A percentile compares a stretch with the other conserved stretches of the same genome.
These are phyloP conservation scores for Apiospora rasikravindrae DNA, from an alignment of 2,329 filamentous ascomycete genomes.

Conservation along the genomic window DNA sequence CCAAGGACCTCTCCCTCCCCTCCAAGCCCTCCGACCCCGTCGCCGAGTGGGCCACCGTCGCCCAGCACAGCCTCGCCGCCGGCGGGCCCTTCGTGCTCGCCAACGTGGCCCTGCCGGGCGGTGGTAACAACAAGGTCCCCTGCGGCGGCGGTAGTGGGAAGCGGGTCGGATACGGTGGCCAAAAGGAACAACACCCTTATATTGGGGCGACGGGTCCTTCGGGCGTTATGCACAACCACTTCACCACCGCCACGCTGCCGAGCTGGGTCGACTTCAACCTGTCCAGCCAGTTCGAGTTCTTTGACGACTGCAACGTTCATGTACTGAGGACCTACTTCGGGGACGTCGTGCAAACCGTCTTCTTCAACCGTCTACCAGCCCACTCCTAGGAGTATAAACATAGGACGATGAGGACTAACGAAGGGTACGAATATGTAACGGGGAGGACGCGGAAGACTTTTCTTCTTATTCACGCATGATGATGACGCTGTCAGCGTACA, in stretches of 20 bases:
- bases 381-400: neutral
- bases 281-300: neutral
- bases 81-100: neutral
- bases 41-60: neutral
- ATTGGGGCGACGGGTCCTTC: neutral
- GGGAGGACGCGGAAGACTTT: neutral
- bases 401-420: too few species aligned
- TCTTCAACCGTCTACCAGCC: neutral
- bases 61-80: neutral
- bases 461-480: too few species aligned
- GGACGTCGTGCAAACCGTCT: neutral
- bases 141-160: neutral
- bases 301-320: neutral
- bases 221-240: neutral
- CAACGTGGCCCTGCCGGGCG: neutral
- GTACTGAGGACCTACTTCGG: neutral
- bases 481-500: too few species aligned
- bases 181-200: neutral
- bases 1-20: neutral
- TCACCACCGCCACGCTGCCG: neutral
- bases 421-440: too few species aligned
- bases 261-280: neutral
- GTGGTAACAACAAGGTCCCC: neutral
- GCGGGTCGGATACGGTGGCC: neutral
- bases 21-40: neutral